Percentiles rank a stretch among this genome's conserved stretches.
Evolutionary conservation across 768 basidiomycete genomes (phyloP).

Genomic region (Lactifluus volemus): DNA sequence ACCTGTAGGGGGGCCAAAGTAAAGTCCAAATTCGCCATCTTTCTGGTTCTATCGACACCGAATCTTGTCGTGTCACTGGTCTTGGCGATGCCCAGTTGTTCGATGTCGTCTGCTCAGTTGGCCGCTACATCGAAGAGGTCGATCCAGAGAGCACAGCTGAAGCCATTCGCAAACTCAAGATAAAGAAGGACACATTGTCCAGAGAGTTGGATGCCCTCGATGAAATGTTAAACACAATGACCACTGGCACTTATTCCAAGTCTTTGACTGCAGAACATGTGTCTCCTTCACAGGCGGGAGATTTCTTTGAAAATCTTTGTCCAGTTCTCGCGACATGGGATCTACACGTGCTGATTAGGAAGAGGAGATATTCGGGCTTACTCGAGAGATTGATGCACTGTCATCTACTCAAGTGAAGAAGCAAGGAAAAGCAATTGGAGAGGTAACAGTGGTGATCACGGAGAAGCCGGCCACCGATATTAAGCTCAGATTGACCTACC

Average conservation of each 20-base stretch:
- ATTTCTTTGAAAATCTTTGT: slow-evolving; percentile 37
- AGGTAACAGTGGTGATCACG: slow-evolving; percentile 37
- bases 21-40: slow-evolving; percentile 43
- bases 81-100: slow-evolving; percentile 40
- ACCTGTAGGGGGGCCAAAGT: slow-evolving; percentile 41
- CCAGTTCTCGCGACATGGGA: slow-evolving; percentile 30
- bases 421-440: slow-evolving; percentile 24
- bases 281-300: slow-evolving; percentile 29
- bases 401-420: slow-evolving; percentile 27
- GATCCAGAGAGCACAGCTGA: slow-evolving; percentile 22
- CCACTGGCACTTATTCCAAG: slow-evolving; percentile 36
- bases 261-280: slow-evolving; percentile 37
- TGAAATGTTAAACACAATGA: slow-evolving; percentile 35
- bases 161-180: slow-evolving; percentile 23
- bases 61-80: slow-evolving; percentile 46
- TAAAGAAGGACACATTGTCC: slow-evolving; percentile 30
- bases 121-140: slow-evolving; percentile 18
- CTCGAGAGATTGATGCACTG: slow-evolving; percentile 33
- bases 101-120: slow-evolving; percentile 45
- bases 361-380: slow-evolving; percentile 29
- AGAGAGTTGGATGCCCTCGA: slow-evolving; percentile 33
- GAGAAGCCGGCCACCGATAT: slow-evolving; percentile 30
- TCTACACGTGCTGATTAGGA: slow-evolving; percentile 29
- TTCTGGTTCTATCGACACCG: slow-evolving; percentile 40
- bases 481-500: slow-evolving; percentile 45